Base-by-base conservation (phyloP, 2,329 filamentous ascomycete species). In the Ceratocystis variospora region DNA sequence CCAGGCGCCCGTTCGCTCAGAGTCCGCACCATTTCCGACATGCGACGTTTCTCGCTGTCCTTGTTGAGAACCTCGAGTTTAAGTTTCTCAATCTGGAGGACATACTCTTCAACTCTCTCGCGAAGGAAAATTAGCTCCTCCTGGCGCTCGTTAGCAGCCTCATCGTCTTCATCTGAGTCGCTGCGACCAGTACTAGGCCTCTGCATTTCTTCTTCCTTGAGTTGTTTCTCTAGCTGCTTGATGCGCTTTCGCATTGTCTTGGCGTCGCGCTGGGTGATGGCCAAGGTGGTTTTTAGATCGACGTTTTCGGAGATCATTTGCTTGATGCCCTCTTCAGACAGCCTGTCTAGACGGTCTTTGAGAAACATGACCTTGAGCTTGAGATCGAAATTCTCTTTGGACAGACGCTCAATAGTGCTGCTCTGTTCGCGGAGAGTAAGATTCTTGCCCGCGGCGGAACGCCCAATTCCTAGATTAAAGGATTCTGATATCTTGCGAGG, bases 271-370 rank as follows among this genome's bases (percentile, higher is more conserved):
- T 96, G 90, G 67, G 94, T 81, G 45, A 94, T 89, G 2, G 93
- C 86, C 57, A 96, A 83, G 68, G 89, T 90, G 0, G 93, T 96
- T 75, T 95, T 94, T 62, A 97, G 82, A 73, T 96, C 91, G 3
- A 97, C 93, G 72, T 96, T 99, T 75, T 96, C 93, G 57, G 90
- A 91, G 71, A 97, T 96, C 87, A 96, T 95, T 74, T 96, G 93
- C 77, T 96, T 96, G 74, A 99, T 87, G 69, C 92, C 91, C 76
- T 97, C 93, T 74, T 97, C 93, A 1, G 92, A 96, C 53, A 95
- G 83, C 73, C 93, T 94, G 75, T 96, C 91, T 22, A 99, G 79
- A 1, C 93, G 88, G 74, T 97, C 90, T 72, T 93, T 95, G 62
- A 99, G 82, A 73, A 96, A 99, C 80, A 96, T 95, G 70, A 97